phyloP scores from a whole-genome alignment of 2,329 filamentous ascomycete genomes.

The Canariomyces notabilis region DNA sequence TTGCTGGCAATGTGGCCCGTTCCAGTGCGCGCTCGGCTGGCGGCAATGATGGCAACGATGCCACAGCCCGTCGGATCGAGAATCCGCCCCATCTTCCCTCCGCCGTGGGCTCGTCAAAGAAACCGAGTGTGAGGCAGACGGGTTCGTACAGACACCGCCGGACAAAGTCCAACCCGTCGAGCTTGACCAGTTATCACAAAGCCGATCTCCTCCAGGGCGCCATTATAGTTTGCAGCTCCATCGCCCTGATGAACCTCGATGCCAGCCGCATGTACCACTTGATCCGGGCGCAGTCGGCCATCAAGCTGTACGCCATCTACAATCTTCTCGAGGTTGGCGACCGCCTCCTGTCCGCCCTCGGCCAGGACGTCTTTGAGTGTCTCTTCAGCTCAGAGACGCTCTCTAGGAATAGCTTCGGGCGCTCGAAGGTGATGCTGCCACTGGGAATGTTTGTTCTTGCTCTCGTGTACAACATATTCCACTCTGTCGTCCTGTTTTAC shows the following conservation, averaged over 20 bases:
- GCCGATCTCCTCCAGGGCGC: conserved; percentile 89
- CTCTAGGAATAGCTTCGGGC: conserved; percentile 78
- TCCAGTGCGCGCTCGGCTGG: background rate
- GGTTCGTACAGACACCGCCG: conserved; percentile 59
- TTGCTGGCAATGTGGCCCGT: background rate
- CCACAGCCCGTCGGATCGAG: conserved; percentile 11
- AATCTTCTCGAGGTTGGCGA: conserved; percentile 94
- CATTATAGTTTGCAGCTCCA: conserved; percentile 79
- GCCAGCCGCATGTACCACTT: conserved; percentile 98
- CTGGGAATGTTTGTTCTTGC: conserved; percentile 88
- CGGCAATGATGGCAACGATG: conserved; percentile 3
- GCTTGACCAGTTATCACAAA: conserved; percentile 82
- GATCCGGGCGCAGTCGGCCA: conserved; percentile 90
- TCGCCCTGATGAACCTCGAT: conserved; percentile 83
- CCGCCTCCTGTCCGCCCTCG: conserved; percentile 80
- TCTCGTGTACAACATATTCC: conserved; percentile 79
- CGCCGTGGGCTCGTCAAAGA: conserved; percentile 4
- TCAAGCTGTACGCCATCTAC: conserved; percentile 98
- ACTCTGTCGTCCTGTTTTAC: conserved; percentile 87
- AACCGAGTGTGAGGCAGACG: conserved; percentile 26
- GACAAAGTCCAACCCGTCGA: conserved; percentile 79
- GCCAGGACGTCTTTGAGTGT: conserved; percentile 94
- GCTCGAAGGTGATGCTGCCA: conserved; percentile 84
- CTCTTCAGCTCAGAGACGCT: conserved; percentile 90
- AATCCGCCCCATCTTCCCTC: conserved; percentile 2